Evolutionary conservation across 352 stramenopile species (phyloP).

Genomic region (Phytophthora ramorum): DNA sequence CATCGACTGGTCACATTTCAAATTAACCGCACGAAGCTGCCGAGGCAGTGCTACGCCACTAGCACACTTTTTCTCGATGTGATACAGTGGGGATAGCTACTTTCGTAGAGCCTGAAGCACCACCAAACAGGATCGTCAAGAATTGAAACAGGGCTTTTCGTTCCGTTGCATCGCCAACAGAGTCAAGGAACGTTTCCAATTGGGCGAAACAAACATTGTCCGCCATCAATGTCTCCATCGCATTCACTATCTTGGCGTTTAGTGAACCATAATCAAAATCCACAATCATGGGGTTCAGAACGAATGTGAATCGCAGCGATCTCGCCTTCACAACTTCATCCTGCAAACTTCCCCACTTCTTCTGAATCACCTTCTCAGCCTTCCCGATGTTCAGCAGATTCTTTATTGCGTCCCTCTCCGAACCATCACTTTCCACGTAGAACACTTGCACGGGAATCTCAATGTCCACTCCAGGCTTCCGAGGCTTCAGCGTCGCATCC

Average conservation of each 20-base stretch:
- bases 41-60: background rate
- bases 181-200: background rate
- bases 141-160: background rate
- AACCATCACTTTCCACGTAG: background rate
- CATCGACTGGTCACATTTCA: background rate
- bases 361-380: background rate
- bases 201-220: background rate
- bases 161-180: background rate
- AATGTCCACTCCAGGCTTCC: constrained; percentile 3
- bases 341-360: background rate
- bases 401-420: background rate
- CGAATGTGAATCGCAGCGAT: constrained; percentile 6
- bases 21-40: background rate
- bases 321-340: background rate
- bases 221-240: background rate
- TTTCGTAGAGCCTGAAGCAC: background rate
- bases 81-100: background rate
- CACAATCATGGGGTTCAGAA: constrained; percentile 1
- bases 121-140: background rate
- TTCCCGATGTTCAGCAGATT: background rate
- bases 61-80: background rate
- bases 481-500: background rate
- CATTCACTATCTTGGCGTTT: constrained; percentile 1
- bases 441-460: constrained; percentile 3
- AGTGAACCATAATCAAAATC: background rate